A percentile compares a stretch with the other conserved stretches of the same genome.
These are phyloP conservation scores for Xylaria palmicola DNA, from an alignment of 495 filamentous ascomycete genomes.

Conservation along the genomic window DNA sequence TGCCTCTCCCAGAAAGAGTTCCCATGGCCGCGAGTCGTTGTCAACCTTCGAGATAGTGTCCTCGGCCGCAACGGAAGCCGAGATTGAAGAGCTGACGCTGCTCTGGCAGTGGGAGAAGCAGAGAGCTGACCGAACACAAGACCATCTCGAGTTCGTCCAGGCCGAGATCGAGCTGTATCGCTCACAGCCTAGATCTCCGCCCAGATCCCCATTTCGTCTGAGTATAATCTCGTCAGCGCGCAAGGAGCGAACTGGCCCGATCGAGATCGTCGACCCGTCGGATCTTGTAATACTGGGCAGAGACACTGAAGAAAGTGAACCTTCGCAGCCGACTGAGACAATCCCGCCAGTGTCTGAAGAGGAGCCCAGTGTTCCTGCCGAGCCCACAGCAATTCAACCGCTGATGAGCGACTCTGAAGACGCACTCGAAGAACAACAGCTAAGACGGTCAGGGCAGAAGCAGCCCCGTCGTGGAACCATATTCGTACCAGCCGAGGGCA, in stretches of 20 bases:
- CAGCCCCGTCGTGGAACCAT: constrained; percentile 40
- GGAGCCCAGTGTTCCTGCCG: neutral
- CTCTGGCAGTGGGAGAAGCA: constrained; percentile 65
- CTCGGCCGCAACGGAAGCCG: constrained; percentile 46
- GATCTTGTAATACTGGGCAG: constrained; percentile 44
- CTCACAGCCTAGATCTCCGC: constrained; percentile 44
- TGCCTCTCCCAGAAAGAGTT: constrained; percentile 42
- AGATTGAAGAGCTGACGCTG: constrained; percentile 59
- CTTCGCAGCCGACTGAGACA: neutral
- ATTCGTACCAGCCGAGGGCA: constrained; percentile 50
- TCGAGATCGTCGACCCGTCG: constrained; percentile 39
- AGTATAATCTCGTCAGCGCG: constrained; percentile 21
- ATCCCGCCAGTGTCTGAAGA: constrained; percentile 1
- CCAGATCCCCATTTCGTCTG: constrained; percentile 15
- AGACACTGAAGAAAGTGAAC: constrained; percentile 11
- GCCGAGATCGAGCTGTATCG: constrained; percentile 76
- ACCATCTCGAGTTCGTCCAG: constrained; percentile 76
- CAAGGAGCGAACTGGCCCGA: constrained; percentile 29
- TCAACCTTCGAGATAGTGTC: constrained; percentile 39
- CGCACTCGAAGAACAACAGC: constrained; percentile 27
- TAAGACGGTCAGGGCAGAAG: constrained; percentile 18
- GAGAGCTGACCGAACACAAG: constrained; percentile 64
- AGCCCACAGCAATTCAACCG: constrained; percentile 9
- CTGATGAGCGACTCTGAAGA: constrained; percentile 8
- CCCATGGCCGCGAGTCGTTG: constrained; percentile 33